Base-by-base conservation (phyloP, 2,329 filamentous ascomycete genomes). In the Aspergillus sp. region DNA sequence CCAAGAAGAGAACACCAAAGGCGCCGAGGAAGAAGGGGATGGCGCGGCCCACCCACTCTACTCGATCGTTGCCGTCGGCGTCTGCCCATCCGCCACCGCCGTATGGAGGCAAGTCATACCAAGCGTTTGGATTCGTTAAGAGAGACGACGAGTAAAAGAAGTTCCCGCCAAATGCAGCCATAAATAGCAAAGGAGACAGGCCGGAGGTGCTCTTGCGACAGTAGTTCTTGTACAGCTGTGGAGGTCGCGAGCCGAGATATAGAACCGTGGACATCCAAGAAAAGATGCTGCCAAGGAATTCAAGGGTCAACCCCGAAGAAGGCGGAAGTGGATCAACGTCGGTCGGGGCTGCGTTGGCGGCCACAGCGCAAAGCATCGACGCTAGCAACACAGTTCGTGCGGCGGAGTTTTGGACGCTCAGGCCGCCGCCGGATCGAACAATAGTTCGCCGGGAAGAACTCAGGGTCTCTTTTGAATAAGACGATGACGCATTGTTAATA, bases 201-300 rank as follows among this genome's bases (percentile, higher is more conserved):
- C 86, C 86, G 1, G 85, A 79, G 11, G 86, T 88, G 44, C 84
- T 87, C 66, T 84, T 83, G 49, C 86, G 84, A 51, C 76, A 66
- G 68, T 84, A 83, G 72, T 89, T 89, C 66, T 87, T 86, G 76
- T 85, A 84, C 39, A 89, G 79, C 67, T 89, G 86, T 0, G 86
- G 86, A 54, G 87, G 72, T 23, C 84, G 82, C 31, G 84, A 86
- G 61, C 77, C 79, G 37, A 86, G 81, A 65, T 86, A 86, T 23
- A 85, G 76, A 27, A 80, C 49, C 0, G 83, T 84, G 11, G 82
- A 84, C 64, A 77, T 74, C 83, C 83, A 86, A 24, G 83, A 84
- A 54, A 84, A 70, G 51, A 84, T 71, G 7, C 77, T 79, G 53
- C 83, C 83, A 21, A 78, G 74, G 11, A 77, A 68, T 58, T 82